Evolutionary conservation across 805 yeast species (phyloP), one percentile per base, ranked within the genome.

Genomic region (Lipomyces chichibuensis): DNA sequence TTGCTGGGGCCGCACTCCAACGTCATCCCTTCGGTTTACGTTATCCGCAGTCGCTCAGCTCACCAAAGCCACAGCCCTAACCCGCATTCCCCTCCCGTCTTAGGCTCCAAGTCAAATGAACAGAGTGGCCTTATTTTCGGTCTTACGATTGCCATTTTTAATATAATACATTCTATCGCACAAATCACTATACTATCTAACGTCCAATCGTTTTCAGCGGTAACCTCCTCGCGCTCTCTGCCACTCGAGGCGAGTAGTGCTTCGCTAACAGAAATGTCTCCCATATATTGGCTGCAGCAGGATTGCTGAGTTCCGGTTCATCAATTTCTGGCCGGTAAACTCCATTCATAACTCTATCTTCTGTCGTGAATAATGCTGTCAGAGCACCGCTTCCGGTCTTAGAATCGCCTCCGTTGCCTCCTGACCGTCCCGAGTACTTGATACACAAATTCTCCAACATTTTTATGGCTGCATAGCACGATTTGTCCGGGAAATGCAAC

Each of bases 251-350:
- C 68, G 92, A 85, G 75, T 91, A 95, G 77, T 95, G 98, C 69
- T 87, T 85, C 65, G 88, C 89, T 65, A 95, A 80, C 53, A 94
- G 78, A 5, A 88, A 88, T 62, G 87, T 86, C 75, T 95, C 99
- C 97, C 97, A 95, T 46, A 94, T 79, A 0, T 92, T 89, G 1
- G 98, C 96, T 20, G 94, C 95, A 55, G 89, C 94, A 1, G 96
- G 85, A 74, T 95, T 93, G 72, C 90, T 81, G 75, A 94, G 86
- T 71, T 89, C 91, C 11, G 91, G 86, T 57, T 85, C 87, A 62
- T 84, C 85, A 13, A 84, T 84, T 59, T 87, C 92, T 71, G 88
- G 81, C 33, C 86, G 85, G 75, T 89, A 89, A 14, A 83, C 81
- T 59, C 97, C 98, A 66, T 94, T 92, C 52, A 87, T 87, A 53